phyloP scores from a whole-genome alignment of 805 yeast species.

The Barnettozyma californica region DNA sequence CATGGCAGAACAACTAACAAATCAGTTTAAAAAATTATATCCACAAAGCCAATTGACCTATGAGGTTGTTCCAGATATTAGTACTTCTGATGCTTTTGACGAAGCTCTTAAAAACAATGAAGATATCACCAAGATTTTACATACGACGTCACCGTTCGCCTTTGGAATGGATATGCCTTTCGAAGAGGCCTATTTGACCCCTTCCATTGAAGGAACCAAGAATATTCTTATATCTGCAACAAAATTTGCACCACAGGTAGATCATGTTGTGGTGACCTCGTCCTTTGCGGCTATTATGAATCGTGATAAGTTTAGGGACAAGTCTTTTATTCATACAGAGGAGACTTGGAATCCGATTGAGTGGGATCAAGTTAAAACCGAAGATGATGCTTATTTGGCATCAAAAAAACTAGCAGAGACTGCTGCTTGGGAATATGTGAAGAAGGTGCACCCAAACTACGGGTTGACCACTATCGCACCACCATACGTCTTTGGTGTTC shows the following conservation, averaged over 20 bases:
- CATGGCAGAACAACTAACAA: slow-evolving; percentile 30
- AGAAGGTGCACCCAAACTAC: too few species aligned
- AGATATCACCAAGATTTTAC: slow-evolving; percentile 49
- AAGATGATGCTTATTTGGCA: too few species aligned
- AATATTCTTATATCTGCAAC: slow-evolving; percentile 46
- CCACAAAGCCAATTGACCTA: slow-evolving; percentile 34
- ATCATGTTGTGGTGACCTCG: slow-evolving; percentile 41
- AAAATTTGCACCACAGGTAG: slow-evolving; percentile 35
- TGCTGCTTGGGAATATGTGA: too few species aligned
- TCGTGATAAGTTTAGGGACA: slow-evolving; percentile 31
- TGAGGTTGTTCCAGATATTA: slow-evolving; percentile 44
- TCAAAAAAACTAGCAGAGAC: too few species aligned
- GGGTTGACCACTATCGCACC: too few species aligned
- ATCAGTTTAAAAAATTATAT: slow-evolving; percentile 24
- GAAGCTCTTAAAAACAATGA: slow-evolving; percentile 39
- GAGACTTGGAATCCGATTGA: slow-evolving; percentile 38
- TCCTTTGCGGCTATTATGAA: slow-evolving; percentile 43
- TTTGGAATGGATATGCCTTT: slow-evolving; percentile 36
- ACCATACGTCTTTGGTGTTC: too few species aligned
- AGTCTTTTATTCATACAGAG: slow-evolving; percentile 31
- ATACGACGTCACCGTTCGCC: slow-evolving; percentile 56
- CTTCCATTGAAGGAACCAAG: slow-evolving; percentile 52
- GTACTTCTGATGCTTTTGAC: slow-evolving; percentile 39
- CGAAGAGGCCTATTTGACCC: slow-evolving; percentile 46
- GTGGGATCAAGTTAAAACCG: too few species aligned